Conservation (phyloP, 495 filamentous ascomycete genomes). For the Talaromyces wortmannii region DNA sequence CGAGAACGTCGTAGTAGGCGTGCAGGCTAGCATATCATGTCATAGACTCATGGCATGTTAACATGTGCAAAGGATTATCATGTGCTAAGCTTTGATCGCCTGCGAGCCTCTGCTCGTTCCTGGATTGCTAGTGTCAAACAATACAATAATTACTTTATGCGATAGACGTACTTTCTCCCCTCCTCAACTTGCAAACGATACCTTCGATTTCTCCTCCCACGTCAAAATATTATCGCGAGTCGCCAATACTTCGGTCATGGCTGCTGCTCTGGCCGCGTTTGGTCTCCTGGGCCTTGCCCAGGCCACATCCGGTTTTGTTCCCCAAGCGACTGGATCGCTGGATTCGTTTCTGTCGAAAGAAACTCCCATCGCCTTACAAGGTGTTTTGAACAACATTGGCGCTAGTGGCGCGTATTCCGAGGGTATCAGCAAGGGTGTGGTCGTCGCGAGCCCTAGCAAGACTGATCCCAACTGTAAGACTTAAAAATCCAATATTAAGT, state of each 20-base stretch:
- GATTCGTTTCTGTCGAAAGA: conserved; percentile 51
- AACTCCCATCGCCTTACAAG: conserved; percentile 42
- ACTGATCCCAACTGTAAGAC: conserved; percentile 46
- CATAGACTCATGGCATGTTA: background rate
- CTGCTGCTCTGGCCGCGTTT: background rate
- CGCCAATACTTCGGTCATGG: background rate
- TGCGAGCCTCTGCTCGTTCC: background rate
- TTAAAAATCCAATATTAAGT: background rate
- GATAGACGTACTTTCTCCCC: too few species aligned
- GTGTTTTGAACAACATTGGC: conserved; percentile 53
- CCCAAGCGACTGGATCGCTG: conserved; percentile 10
- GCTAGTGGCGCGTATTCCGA: conserved; percentile 35
- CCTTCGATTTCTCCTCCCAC: too few species aligned
- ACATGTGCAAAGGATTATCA: background rate
- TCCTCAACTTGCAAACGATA: too few species aligned
- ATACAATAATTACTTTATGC: too few species aligned
- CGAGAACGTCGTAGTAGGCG: too few species aligned
- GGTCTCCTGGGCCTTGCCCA: background rate
- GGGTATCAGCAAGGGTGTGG: conserved; percentile 41
- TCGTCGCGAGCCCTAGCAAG: conserved; percentile 51
- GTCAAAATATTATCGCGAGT: too few species aligned
- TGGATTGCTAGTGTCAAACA: too few species aligned
- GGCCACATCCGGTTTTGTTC: background rate
- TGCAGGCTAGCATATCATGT: too few species aligned
- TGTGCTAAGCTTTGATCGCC: background rate